A percentile compares a stretch with the other conserved stretches of the same genome.
Evolutionary conservation across 768 basidiomycete species (phyloP).

Genomic region (Boletus rubroflammeus): DNA sequence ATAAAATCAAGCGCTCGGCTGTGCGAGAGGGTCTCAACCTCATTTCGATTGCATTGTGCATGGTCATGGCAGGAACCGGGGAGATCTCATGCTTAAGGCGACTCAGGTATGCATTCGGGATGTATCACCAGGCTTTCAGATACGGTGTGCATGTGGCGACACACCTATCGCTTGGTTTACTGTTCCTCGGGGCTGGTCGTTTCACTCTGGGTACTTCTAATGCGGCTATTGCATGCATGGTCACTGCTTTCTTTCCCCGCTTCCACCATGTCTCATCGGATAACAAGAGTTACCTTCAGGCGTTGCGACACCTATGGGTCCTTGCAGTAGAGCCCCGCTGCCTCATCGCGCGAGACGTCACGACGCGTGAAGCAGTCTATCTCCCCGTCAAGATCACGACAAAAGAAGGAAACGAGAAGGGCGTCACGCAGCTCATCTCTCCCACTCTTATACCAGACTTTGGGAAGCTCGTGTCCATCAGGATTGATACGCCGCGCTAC

Average conservation of each 20-base stretch:
- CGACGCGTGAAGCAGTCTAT: slow-evolving; percentile 86
- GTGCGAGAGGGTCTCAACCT: slow-evolving; percentile 85
- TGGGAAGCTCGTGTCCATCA: slow-evolving; percentile 73
- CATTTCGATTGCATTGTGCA: slow-evolving; percentile 79
- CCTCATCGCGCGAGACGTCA: slow-evolving; percentile 87
- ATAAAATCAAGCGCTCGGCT: slow-evolving; percentile 82
- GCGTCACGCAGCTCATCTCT: slow-evolving; percentile 79
- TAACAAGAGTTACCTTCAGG: slow-evolving; percentile 88
- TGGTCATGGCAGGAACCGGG: slow-evolving; percentile 98
- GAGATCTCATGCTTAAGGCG: slow-evolving; percentile 87
- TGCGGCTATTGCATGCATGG: slow-evolving; percentile 85
- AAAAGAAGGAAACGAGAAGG: slow-evolving; percentile 57
- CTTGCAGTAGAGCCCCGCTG: slow-evolving; percentile 94
- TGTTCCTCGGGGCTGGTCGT: slow-evolving; percentile 91
- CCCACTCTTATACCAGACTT: slow-evolving; percentile 93
- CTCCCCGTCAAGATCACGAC: slow-evolving; percentile 87
- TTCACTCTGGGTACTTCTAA: slow-evolving; percentile 91
- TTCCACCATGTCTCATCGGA: slow-evolving; percentile 77
- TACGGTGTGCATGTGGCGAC: slow-evolving; percentile 91
- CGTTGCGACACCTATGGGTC: slow-evolving; percentile 93
- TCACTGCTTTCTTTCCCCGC: slow-evolving; percentile 89
- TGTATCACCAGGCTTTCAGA: slow-evolving; percentile 69
- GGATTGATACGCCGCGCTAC: slow-evolving; percentile 92
- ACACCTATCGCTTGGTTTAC: slow-evolving; percentile 84
- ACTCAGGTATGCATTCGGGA: slow-evolving; percentile 85